Percentiles rank a stretch among this genome's conserved stretches.
Conservation (phyloP, 1,284 basidiomycete species). For the Blastosporella zonata region DNA sequence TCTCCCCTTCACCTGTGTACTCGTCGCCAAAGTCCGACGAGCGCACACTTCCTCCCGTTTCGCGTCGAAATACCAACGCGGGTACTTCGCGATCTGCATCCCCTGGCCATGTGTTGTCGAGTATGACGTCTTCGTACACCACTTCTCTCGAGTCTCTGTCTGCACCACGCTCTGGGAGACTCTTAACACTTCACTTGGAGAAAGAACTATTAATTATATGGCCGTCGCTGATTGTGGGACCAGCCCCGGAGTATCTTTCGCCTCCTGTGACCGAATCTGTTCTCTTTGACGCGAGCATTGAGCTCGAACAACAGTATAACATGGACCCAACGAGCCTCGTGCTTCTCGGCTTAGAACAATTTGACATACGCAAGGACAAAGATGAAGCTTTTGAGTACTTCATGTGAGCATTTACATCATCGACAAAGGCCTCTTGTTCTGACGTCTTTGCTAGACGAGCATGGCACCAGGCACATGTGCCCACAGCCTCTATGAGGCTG, state of each 20-base stretch:
- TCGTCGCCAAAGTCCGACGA: slow-evolving; percentile 64
- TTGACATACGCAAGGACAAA: slow-evolving; percentile 68
- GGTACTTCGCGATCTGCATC: slow-evolving; percentile 54
- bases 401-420: slow-evolving; percentile 46
- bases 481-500: slow-evolving; percentile 71
- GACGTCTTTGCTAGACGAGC: slow-evolving; percentile 51
- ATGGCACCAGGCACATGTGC: slow-evolving; percentile 72
- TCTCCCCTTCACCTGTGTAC: slow-evolving; percentile 49
- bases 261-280: slow-evolving; percentile 50
- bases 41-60: slow-evolving; percentile 30
- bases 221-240: slow-evolving; percentile 73
- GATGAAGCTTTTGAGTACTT: slow-evolving; percentile 79
- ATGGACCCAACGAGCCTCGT: slow-evolving; percentile 80
- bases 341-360: slow-evolving; percentile 62
- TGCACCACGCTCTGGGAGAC: slow-evolving; percentile 51
- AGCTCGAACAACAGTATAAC: slow-evolving; percentile 63
- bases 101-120: slow-evolving; percentile 49
- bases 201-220: slow-evolving; percentile 77
- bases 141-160: slow-evolving; percentile 66
- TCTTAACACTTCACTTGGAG: slow-evolving; percentile 73
- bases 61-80: slow-evolving; percentile 32
- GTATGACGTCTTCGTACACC: slow-evolving; percentile 66
- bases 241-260: slow-evolving; percentile 59
- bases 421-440: not conserved
- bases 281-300: slow-evolving; percentile 46